Conservation (phyloP, 768 basidiomycete species). For the Mrakia blollopis region DNA sequence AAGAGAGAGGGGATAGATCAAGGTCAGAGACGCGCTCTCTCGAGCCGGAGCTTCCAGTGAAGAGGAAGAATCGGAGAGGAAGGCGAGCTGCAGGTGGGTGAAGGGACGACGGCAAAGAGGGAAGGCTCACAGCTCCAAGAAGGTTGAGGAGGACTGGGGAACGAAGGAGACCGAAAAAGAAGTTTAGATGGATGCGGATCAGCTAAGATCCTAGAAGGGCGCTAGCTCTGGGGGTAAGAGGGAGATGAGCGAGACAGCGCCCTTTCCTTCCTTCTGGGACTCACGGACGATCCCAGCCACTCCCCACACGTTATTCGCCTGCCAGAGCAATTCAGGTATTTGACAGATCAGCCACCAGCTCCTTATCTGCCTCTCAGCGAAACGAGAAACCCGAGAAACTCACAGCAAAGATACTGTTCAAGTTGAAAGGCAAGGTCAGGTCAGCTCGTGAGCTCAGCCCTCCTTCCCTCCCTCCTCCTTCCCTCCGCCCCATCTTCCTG, state of each 20-base stretch:
- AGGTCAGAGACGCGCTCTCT: neutral
- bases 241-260: too few species aligned
- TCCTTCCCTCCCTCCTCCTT: neutral
- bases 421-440: constrained; percentile 44
- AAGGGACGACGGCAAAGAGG: too few species aligned
- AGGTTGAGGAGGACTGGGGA: constrained; percentile 61
- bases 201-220: too few species aligned
- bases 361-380: neutral
- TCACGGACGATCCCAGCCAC: constrained; percentile 68
- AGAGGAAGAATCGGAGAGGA: neutral
- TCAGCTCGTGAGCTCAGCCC: neutral
- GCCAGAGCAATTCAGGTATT: neutral
- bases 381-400: neutral
- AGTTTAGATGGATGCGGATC: too few species aligned
- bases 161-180: too few species aligned
- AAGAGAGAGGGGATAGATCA: neutral
- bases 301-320: constrained; percentile 63
- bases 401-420: constrained; percentile 66
- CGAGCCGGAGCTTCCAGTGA: too few species aligned
- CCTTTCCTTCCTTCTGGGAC: too few species aligned
- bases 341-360: neutral
- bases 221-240: too few species aligned
- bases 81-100: constrained; percentile 38
- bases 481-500: neutral
- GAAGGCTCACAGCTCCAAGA: constrained; percentile 54